These are phyloP conservation scores for Debaryomyces fabryi DNA, from an alignment of 1,139 yeast genomes.

Conservation along the genomic window DNA sequence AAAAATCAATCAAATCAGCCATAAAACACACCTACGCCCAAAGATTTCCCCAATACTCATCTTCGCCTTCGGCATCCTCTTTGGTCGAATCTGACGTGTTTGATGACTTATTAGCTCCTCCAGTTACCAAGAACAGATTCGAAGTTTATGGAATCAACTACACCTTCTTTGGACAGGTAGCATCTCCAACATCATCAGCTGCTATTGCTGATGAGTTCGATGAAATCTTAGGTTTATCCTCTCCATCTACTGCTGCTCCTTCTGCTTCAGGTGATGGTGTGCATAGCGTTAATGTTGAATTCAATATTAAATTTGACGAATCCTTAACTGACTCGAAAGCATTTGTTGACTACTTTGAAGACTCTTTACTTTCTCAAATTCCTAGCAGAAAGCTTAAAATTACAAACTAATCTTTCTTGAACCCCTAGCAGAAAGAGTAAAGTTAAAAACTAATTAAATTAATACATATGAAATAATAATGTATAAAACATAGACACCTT, in stretches of 20 bases:
- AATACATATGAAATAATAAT: slow-evolving; percentile 2
- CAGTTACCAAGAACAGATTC: slow-evolving; percentile 62
- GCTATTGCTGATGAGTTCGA: slow-evolving; percentile 29
- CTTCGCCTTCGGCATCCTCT: slow-evolving; percentile 43
- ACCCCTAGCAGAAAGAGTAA: slow-evolving; percentile 24
- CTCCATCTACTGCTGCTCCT: slow-evolving; percentile 14
- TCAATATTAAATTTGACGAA: slow-evolving; percentile 45
- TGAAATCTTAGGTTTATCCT: slow-evolving; percentile 51
- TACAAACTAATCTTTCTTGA: slow-evolving; percentile 23
- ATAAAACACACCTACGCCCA: slow-evolving; percentile 42
- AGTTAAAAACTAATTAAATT: neutral
- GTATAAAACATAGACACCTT: neutral
- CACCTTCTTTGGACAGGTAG: slow-evolving; percentile 21
- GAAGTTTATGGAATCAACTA: slow-evolving; percentile 39
- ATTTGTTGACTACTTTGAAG: slow-evolving; percentile 39
- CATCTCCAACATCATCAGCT: slow-evolving; percentile 15
- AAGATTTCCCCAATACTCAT: slow-evolving; percentile 46
- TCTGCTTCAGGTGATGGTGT: slow-evolving; percentile 9
- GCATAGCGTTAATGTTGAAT: slow-evolving; percentile 42
- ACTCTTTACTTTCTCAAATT: slow-evolving; percentile 33
- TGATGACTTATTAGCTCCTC: slow-evolving; percentile 63
- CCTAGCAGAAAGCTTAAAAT: slow-evolving; percentile 27
- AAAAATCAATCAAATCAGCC: slow-evolving; percentile 34
- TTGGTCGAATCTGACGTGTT: slow-evolving; percentile 50
- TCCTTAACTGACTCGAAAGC: slow-evolving; percentile 38